Evolutionary conservation across 169 alveolate genomes (phyloP), one percentile per base, ranked within the genome.

Genomic region (Plasmodium sp.): DNA sequence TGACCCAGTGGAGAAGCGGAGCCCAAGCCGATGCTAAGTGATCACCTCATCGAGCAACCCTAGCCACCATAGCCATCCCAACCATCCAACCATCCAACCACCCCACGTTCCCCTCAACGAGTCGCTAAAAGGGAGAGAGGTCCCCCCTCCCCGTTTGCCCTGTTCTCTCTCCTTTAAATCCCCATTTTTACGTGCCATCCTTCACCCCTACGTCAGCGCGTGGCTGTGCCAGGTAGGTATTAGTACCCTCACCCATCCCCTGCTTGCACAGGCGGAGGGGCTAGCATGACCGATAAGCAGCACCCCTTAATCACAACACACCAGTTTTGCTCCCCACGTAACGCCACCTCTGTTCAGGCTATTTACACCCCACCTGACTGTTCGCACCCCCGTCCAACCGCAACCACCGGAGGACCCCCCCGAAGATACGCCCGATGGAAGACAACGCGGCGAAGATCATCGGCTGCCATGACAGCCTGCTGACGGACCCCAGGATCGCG

Each of bases 401-500:
- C 16, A 9, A 5, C 12, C 5, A n/a, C 7, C 16, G 5, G n/a
- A 6, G 39, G n/a, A 27, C 6, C 3, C 14, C 3, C 3, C 9
- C n/a, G 10, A 31, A 77, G 58, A 77, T n/a, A 77, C 31, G 27
- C 9, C 75, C 14, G 4, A 77, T 75, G 86, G 93, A 86, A 33
- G 93, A 86, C 67, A 86, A 12, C 16, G 81, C 93, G 3, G 93
- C 93, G 41, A 86, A 86, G 43, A 86, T 86, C 51, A 86, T 86
- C 72, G 93, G 93, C 22, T 43, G 72, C 2, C 85, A 74, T 41
- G 93, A 86, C 45, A 58, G 83, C 33, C 84, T 86, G 31, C 62
- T 86, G 72, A 86, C 93, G 10, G 93, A 86, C 81, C 93, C 93
- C 45, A 86, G 93, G 36, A 86, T 86, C 22, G 85, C 93, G 4